Base-by-base conservation (phyloP, 169 alveolate genomes). In the Plasmodium cynomolgi region DNA sequence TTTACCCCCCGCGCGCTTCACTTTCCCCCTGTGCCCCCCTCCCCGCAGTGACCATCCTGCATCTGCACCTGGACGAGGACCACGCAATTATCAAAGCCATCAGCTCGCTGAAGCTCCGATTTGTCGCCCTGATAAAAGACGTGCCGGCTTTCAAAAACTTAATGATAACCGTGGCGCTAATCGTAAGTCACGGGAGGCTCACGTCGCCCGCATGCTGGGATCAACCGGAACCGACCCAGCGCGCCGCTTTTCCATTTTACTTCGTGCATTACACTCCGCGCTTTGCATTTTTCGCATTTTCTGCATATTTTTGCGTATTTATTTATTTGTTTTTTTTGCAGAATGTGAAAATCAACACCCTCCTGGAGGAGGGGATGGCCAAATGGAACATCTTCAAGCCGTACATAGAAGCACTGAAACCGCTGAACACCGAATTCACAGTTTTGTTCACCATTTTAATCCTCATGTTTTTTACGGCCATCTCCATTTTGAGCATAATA, bases 11-110 rank as follows among this genome's bases (percentile, higher is more conserved):
- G 23, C 20, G 5, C 73, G 26, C 50, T 74, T 17, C 83, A 13
- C 31, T 83, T 50, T 74, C 80, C 77, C 56, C 37, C 29, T 34
- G 20, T 29, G 5, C 1, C 56, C 37, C 74, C 17, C n/a, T 15
- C 41, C 9, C 20, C 47, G 17, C 34, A 88, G 94, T 88, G 33
- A 88, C 73, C 41, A 62, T 88, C n/a, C 56, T 88, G 33, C 94
- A 88, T 75, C 50, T 80, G 31, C 83, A 77, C 84, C 33, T 88
- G 71, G 83, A 80, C n/a, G 90, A 88, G 81, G 94, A 88, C 50
- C 94, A 88, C 47, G 34, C 83, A 58, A 81, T 88, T 29, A 88
- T 88, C 68, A 88, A 88, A 72, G 72, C 83, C 72, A 88, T 88
- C 62, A 88, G 75, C 79, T n/a, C 50, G 20, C 11, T 88, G 54